Base-by-base conservation (phyloP, 306 rosid species). In the Cicer chorassanicum region DNA sequence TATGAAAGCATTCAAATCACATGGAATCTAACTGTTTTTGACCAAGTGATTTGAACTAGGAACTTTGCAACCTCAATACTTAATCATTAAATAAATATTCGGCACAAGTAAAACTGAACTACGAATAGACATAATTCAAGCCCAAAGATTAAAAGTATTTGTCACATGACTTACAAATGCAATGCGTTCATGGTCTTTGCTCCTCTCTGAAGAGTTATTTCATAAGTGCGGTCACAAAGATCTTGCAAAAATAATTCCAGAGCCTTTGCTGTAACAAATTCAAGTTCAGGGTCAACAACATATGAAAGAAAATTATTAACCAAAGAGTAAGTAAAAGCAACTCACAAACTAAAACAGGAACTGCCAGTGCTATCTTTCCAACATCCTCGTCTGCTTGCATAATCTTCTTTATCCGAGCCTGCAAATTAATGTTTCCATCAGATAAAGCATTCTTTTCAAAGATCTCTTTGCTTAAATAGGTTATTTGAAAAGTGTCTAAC, bases 381-480 rank as follows among this genome's bases (percentile, higher is more conserved):
- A 93, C 92, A 68, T 93, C 98, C 76, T 93, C 97, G 71, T 93
- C 98, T 34, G 98, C 96, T 91, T 93, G 98, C 97, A 93, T 93
- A 66, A 91, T 93, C 84, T 93, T 93, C 85, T 93, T 93, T 18
- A 93, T 93, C 24, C 97, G 90, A 72, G 93, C 96, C 98, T 93
- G 87, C 74, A 81, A 57, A 68, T 76, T 46, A 36, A 61, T 3
- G 61, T 46, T 59, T 77, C 38, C 59, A 74, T 85, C 70, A 82
- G 82, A 73, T 61, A 63, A 74, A 48, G 36, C 21, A 68, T 59
- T 68, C 60, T 62, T 51, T 41, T 10, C 41, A 49, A 29, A 74
- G 7, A 81, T 40, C 11, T n/a, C 41, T 43, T 19, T 39, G 75
- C 60, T 39, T 18, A 79, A 72, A 78, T 18, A 53, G 10, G 70